phyloP scores from a whole-genome alignment of 1,284 basidiomycete genomes.

The Trametes versicolor region DNA sequence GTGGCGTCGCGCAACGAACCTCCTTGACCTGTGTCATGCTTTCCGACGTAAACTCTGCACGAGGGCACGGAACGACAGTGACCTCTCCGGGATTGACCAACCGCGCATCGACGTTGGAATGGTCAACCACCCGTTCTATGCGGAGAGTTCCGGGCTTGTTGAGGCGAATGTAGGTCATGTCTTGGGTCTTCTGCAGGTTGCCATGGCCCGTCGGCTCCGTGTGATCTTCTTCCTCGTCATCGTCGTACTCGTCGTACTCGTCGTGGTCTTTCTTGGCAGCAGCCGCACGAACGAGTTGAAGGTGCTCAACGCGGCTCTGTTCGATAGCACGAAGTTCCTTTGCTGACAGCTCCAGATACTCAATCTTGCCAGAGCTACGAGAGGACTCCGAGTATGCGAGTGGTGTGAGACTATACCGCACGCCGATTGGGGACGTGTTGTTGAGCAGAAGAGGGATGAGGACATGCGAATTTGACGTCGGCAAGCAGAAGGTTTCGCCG shows the following conservation, averaged over 20 bases:
- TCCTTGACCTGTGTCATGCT: slow-evolving; percentile 53
- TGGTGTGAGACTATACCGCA: slow-evolving; percentile 83
- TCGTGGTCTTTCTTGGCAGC: slow-evolving; percentile 47
- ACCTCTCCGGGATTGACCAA: slow-evolving; percentile 74
- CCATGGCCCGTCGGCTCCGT: slow-evolving; percentile 44
- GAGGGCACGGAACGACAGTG: slow-evolving; percentile 85
- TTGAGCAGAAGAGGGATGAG: slow-evolving; percentile 88
- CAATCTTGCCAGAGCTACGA: slow-evolving; percentile 51
- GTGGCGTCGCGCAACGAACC: slow-evolving; percentile 65
- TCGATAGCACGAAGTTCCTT: slow-evolving; percentile 77
- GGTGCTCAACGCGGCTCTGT: slow-evolving; percentile 59
- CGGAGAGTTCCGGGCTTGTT: slow-evolving; percentile 76
- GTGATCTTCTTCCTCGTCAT: slow-evolving; percentile 57
- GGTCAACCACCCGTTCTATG: slow-evolving; percentile 78
- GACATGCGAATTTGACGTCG: slow-evolving; percentile 62
- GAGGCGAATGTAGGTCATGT: slow-evolving; percentile 77
- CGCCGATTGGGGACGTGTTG: slow-evolving; percentile 82
- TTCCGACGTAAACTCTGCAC: slow-evolving; percentile 70
- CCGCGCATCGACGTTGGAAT: slow-evolving; percentile 71
- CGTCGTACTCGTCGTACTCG: slow-evolving; percentile 67
- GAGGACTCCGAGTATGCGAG: slow-evolving; percentile 62
- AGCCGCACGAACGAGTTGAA: slow-evolving; percentile 57
- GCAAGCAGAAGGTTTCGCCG: slow-evolving; percentile 74
- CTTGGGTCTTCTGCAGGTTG: slow-evolving; percentile 74
- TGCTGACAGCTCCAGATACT: slow-evolving; percentile 64